Conservation (phyloP, 106 monocot species). For the Acorus calamus region DNA sequence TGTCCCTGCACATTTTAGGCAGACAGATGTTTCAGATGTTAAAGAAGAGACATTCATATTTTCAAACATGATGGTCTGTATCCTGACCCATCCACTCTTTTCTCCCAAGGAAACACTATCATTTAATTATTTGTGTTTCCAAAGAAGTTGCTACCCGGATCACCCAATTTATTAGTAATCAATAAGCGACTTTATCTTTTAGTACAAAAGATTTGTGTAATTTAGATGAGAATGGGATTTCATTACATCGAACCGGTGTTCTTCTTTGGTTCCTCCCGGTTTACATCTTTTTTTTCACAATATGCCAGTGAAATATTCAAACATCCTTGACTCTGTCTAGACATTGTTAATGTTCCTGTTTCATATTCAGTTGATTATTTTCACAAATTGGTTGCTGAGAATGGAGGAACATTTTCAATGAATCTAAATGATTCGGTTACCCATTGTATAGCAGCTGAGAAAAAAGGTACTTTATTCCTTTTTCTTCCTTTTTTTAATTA, state of each 20-base stretch:
- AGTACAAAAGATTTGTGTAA: too few relatives aligned
- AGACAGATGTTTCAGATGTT: conserved; percentile 67
- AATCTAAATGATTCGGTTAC: conserved; percentile 94
- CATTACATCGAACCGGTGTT: neutral
- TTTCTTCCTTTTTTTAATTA: neutral
- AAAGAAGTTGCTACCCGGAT: too few relatives aligned
- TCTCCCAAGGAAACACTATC: too few relatives aligned
- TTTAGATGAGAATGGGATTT: too few relatives aligned
- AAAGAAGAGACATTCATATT: conserved; percentile 67
- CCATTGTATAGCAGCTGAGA: conserved; percentile 87
- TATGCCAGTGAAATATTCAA: neutral
- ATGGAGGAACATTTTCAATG: conserved; percentile 95
- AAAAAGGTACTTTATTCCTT: conserved; percentile 44
- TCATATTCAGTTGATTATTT: conserved; percentile 77
- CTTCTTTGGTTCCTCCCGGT: neutral
- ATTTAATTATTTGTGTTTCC: too few relatives aligned
- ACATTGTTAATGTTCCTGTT: conserved; percentile 75
- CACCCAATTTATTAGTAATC: too few relatives aligned
- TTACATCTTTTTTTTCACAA: conserved; percentile 1
- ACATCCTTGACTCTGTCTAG: conserved; percentile 44
- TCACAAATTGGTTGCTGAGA: conserved; percentile 87
- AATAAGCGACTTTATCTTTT: too few relatives aligned
- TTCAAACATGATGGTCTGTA: conserved; percentile 90
- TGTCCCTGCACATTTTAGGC: conserved; percentile 64
- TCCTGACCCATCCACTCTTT: conserved; percentile 22